Base-by-base conservation (phyloP, 75 land plant genomes). In the Isoetes taiwanensis region DNA sequence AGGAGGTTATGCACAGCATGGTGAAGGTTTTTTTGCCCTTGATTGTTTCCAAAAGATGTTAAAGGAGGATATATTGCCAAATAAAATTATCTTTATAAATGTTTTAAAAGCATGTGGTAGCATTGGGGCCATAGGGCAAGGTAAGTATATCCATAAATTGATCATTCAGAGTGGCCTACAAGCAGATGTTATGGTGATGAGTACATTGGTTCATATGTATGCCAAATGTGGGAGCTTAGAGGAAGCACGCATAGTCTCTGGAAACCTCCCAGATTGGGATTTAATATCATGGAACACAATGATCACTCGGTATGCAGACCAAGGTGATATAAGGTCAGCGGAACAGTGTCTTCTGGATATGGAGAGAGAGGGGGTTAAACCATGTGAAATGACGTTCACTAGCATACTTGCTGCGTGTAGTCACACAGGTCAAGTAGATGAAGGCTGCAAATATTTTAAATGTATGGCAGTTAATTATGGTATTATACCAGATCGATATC, bases 71-170 rank as follows among this genome's bases (percentile, higher is more conserved):
- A 25, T 79, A 28, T 55, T 29, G 2, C 74, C 79, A 6, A 75
- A 83, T 66, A 77, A 64, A 11, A 60, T 71, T 50, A 83, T 82
- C 28, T 76, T 76, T 46, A 67, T 78, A 64, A 72, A 77, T 62
- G 74, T 70, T 67, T 70, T 83, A 1, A 70, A 74, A 42, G 86
- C 82, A 30, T 83, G 82, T 52, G 68, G 66, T 50, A 75, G 73
- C 64, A 61, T 75, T 12, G 79, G 82, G 3, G 23, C 10, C 2
- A 9, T 32, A 5, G 59, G 20, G 57, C 21, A 32, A 43, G 66
- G 31, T 12, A 42, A 27, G 6, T 2, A 19, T 1, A 35, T 39
- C 10, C 66, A 64, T n/a, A 20, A 9, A 11, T 11, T 34, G 14
- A 25, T 70, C 29, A 50, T 64, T 38, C 25, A 34, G 8, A 63